Conservation (phyloP, 2,329 filamentous ascomycete genomes). For the Fusarium decemcellulare region DNA sequence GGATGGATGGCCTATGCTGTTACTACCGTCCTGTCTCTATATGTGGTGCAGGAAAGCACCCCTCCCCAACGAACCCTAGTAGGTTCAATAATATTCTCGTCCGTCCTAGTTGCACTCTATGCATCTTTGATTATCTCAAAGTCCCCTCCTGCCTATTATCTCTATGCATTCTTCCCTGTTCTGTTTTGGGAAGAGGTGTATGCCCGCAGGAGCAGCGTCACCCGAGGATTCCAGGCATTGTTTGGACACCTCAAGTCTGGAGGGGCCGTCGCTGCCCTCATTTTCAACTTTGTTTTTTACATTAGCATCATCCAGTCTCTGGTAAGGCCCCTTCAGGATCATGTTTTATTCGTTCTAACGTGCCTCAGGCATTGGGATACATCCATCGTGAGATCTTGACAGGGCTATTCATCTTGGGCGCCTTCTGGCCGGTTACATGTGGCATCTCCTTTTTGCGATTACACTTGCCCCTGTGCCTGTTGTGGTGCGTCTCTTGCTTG, state of each 20-base stretch:
- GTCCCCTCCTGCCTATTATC: conserved; percentile 88
- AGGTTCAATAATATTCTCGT: conserved; percentile 78
- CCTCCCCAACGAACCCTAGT: conserved; percentile 73
- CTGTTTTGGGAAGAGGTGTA: conserved; percentile 98
- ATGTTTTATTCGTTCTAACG: conserved; percentile 14
- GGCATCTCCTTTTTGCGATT: conserved; percentile 79
- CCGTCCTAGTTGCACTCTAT: conserved; percentile 81
- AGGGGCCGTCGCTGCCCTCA: conserved; percentile 69
- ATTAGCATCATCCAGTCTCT: conserved; percentile 84
- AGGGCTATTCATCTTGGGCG: conserved; percentile 80
- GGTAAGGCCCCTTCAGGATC: conserved; percentile 61
- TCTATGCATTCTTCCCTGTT: conserved; percentile 92
- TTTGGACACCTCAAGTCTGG: conserved; percentile 77
- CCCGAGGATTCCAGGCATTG: conserved; percentile 75
- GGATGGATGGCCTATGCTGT: conserved; percentile 96
- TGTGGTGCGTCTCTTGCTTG: conserved; percentile 83
- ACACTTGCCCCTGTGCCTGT: conserved; percentile 74
- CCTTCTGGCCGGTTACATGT: conserved; percentile 83
- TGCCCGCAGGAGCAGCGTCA: conserved; percentile 79
- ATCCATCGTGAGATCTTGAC: conserved; percentile 92
- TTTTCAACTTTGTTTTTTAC: conserved; percentile 76
- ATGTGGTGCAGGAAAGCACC: conserved; percentile 82
- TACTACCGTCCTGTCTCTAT: conserved; percentile 88
- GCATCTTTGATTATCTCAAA: conserved; percentile 84
- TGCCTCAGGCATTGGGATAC: conserved; percentile 86